Conservation (phyloP, 345 rosid genomes). For the Linum trigynum region DNA sequence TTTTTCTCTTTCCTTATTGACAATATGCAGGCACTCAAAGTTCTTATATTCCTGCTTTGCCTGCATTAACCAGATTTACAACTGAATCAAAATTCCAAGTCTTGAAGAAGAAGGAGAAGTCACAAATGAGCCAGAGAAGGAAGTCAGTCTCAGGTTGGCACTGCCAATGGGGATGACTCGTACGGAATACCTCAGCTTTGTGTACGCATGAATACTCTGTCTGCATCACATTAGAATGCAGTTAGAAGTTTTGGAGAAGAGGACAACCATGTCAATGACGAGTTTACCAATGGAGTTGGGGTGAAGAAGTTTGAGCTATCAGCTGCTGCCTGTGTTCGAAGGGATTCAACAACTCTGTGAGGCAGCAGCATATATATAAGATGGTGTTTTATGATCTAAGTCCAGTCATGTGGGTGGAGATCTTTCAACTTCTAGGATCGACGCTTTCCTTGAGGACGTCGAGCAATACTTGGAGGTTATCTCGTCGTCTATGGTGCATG, state of each 20-base stretch:
- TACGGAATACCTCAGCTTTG: constrained; percentile 31
- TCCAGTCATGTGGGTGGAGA: constrained; percentile 33
- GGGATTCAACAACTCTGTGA: constrained; percentile 7
- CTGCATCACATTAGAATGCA: constrained; percentile 3
- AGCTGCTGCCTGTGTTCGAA: constrained; percentile 3
- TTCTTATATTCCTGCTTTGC: constrained; percentile 25
- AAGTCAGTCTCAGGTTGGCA: constrained; percentile 51
- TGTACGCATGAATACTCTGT: not conserved
- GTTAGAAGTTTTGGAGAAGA: constrained; percentile 10
- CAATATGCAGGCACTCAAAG: constrained; percentile 22
- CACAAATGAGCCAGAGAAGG: constrained; percentile 37
- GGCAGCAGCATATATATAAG: constrained; percentile 9
- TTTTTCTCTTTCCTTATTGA: not conserved
- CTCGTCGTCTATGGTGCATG: constrained; percentile 9
- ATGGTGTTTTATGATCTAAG: constrained; percentile 6
- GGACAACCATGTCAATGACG: constrained; percentile 1
- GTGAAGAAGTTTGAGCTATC: constrained; percentile 6
- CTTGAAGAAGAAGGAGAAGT: constrained; percentile 66
- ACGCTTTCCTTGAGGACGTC: constrained; percentile 19
- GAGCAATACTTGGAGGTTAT: constrained; percentile 10
- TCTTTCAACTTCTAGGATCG: constrained; percentile 70
- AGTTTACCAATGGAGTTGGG: not conserved
- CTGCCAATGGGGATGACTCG: constrained; percentile 32
- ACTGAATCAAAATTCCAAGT: constrained; percentile 60
- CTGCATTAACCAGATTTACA: constrained; percentile 75